These are phyloP conservation scores for Russula olivacea DNA, from an alignment of 768 basidiomycete genomes.

Conservation along the genomic window DNA sequence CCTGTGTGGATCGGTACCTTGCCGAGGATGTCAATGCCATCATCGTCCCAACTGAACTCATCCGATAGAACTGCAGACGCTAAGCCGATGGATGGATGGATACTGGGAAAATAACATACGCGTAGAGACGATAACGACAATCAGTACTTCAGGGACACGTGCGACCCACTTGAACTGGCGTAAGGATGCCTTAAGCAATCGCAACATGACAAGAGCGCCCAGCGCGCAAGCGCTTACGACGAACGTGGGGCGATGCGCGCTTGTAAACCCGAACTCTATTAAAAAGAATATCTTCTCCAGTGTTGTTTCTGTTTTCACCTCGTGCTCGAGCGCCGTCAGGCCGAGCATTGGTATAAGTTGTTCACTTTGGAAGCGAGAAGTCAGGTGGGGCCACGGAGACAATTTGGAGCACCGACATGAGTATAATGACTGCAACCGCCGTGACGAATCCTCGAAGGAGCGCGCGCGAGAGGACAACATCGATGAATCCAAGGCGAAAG, in stretches of 20 bases:
- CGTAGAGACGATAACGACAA: constrained; percentile 81
- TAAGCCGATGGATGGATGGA: not conserved
- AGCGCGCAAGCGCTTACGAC: constrained; percentile 71
- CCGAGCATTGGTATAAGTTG: constrained; percentile 91
- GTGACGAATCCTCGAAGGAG: constrained; percentile 83
- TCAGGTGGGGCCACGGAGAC: not conserved
- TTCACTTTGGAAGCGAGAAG: constrained; percentile 42
- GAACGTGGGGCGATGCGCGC: constrained; percentile 62
- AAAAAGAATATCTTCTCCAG: constrained; percentile 77
- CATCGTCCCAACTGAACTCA: constrained; percentile 63
- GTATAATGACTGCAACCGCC: constrained; percentile 79
- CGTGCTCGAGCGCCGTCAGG: constrained; percentile 49
- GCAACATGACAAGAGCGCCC: constrained; percentile 53
- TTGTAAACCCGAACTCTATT: constrained; percentile 47
- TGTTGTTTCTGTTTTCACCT: constrained; percentile 57
- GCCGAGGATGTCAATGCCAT: constrained; percentile 83
- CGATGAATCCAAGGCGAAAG: constrained; percentile 85
- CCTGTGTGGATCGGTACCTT: constrained; percentile 60
- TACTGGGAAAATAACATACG: constrained; percentile 40
- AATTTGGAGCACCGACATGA: constrained; percentile 50
- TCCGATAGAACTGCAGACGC: constrained; percentile 55
- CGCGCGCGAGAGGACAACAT: constrained; percentile 87
- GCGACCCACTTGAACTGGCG: constrained; percentile 53
- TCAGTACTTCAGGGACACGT: constrained; percentile 82
- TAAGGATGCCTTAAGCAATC: constrained; percentile 53